Base-by-base conservation (phyloP, 208 protist genomes). In the Trypanosomatidae sp. region DNA sequence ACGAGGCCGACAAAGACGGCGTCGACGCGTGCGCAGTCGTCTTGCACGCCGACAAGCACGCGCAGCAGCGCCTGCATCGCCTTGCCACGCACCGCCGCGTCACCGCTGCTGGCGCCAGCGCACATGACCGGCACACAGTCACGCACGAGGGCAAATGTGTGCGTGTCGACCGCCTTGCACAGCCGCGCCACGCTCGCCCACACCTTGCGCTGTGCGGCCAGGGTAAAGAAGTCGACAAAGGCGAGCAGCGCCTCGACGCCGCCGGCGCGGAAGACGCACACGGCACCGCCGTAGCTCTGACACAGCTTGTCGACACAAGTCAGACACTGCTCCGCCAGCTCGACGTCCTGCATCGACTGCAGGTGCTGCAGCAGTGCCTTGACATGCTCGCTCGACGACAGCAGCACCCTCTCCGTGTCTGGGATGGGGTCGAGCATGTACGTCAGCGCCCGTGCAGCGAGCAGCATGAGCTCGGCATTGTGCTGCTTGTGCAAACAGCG, bases 181-280 rank as follows among this genome's bases (percentile, higher is more conserved):
- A 95, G 58, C 7, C 82, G 69, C 13, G 74, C 54, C 3, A 90
- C 72, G 26, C 73, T 82, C 8, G 43, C 51, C 66, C 91, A 87
- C 8, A 88, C 76, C 30, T 90, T 89, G 6, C 88, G 76, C 60
- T 97, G 94, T 5, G 84, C 66, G 15, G 61, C 53, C 6, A 81
- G 66, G 37, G 75, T 80, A 48, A 96, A 96, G 69, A 98, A 98
- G 56, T 98, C 95, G 3, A 96, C 53, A 48, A 86, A 97, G 11
- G 44, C 56, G 6, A 98, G 74, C 48, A 92, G 56, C 0, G 88
- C 87, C 19, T 57, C 61, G 4, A 96, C 67, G 28, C 88, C 92
- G 33, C 71, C 72, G 18, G 51, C 74, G 32, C 67, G 42, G 13
- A 97, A 52, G 7, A 92, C 39, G 15, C 64, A 56, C 3, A 22